Base-by-base conservation (phyloP, 805 yeast species). In the Metschnikowia hibisci region DNA sequence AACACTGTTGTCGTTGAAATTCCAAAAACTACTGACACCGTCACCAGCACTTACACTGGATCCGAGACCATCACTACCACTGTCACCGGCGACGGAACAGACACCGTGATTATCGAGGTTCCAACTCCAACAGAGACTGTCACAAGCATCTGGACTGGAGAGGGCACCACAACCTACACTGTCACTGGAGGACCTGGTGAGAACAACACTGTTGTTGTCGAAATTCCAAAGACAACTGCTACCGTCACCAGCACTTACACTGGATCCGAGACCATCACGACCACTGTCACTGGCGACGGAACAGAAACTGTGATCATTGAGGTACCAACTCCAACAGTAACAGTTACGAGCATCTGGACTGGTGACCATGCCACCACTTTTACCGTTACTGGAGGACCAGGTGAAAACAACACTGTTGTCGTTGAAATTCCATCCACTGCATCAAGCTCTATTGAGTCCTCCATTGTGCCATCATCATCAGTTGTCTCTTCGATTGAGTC, bases 271-370 rank as follows among this genome's bases (percentile, higher is more conserved):
- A 40, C 49, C 39, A 18, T 38, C 5, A 13, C 30, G 13, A 13
- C 32, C 5, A 59, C 62, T 4, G 22, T 29, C 20, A 45, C 57
- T 11, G 53, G 48, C 12, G 14, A 22, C 15, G 4, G 7, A n/a
- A 56, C 58, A 14, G 57, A 45, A 4, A 55, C 61, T 6, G 56
- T 55, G 3, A 42, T 43, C 12, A 49, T 54, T 3, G 40, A 45
- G 11, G 37, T 41, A 6, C 43, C 47, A 4, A 41, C 42, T 26
- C 41, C 45, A 15, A 44, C 47, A 2, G 22, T 5, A 4, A 40
- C 39, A 0, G 11, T 32, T 6, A 43, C 47, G 6, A 14, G 13
- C 4, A 8, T 13, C 10, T 44, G 45, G 47, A 28, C 34, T 8
- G 44, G 38, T 10, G 10, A 18, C 10, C 32, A 12, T n/a, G 29